Evolutionary conservation across 2,329 filamentous ascomycete species (phyloP).

Genomic region (Sarocladium oryzae): DNA sequence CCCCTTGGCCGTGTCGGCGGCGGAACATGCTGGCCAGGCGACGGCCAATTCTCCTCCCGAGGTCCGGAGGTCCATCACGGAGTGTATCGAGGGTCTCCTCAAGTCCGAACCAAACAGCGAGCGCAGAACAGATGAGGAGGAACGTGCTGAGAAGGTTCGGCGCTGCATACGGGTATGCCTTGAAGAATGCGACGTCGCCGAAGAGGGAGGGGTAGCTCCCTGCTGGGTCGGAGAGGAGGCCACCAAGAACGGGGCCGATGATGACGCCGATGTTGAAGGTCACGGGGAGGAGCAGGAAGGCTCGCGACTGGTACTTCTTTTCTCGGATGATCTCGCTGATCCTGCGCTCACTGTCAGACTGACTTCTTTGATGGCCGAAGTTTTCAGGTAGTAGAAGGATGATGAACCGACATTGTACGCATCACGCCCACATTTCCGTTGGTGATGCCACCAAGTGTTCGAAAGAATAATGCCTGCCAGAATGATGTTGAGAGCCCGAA

Average conservation of each 20-base stretch:
- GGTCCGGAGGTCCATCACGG: slow-evolving; percentile 30
- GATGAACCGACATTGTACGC: slow-evolving; percentile 58
- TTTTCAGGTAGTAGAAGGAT: too few relatives aligned
- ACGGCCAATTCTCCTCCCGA: slow-evolving; percentile 34
- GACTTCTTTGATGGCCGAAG: not conserved
- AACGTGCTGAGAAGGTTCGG: slow-evolving; percentile 48
- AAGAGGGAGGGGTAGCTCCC: slow-evolving; percentile 50
- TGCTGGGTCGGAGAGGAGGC: slow-evolving; percentile 59
- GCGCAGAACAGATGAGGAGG: slow-evolving; percentile 37
- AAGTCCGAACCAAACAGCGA: slow-evolving; percentile 42
- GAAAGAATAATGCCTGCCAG: slow-evolving; percentile 64
- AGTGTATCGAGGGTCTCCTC: slow-evolving; percentile 47
- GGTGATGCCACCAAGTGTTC: slow-evolving; percentile 65
- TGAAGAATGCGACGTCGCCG: slow-evolving; percentile 38
- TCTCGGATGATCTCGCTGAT: slow-evolving; percentile 65
- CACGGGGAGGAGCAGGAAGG: slow-evolving; percentile 72
- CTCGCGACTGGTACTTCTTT: slow-evolving; percentile 58
- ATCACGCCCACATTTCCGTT: slow-evolving; percentile 69
- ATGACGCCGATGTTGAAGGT: slow-evolving; percentile 68
- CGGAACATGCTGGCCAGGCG: slow-evolving; percentile 25
- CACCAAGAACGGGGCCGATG: slow-evolving; percentile 63
- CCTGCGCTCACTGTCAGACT: slow-evolving; percentile 15
- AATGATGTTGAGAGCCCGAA: slow-evolving; percentile 64
- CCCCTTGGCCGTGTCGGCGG: slow-evolving; percentile 10
- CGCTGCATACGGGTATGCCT: slow-evolving; percentile 44